Evolutionary conservation across 345 rosid genomes (phyloP).

Genomic region (Arabis hirsuta): DNA sequence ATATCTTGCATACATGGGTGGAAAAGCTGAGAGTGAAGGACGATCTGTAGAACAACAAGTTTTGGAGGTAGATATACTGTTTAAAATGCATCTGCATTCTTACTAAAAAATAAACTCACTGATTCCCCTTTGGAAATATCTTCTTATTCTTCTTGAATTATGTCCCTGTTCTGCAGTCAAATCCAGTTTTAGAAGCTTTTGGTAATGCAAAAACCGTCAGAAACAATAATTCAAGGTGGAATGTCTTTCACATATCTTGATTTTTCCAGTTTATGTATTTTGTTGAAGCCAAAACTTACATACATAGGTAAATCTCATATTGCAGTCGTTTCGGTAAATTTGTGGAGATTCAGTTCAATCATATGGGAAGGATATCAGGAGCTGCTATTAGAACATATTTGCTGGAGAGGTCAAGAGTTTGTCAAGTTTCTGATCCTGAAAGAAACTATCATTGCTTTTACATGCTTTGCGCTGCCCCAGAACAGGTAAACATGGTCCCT

Average conservation of each 20-base stretch:
- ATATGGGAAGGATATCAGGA: constrained; percentile 86
- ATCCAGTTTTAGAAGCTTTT: constrained; percentile 99
- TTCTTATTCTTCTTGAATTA: constrained; percentile 26
- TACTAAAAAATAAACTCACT: constrained; percentile 16
- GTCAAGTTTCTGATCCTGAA: constrained; percentile 99
- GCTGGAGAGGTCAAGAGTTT: constrained; percentile 96
- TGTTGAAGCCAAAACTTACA: constrained; percentile 18
- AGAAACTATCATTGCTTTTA: constrained; percentile 99
- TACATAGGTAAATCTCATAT: constrained; percentile 38
- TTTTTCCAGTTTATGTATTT: constrained; percentile 27
- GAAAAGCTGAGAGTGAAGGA: constrained; percentile 76
- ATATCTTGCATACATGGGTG: constrained; percentile 98
- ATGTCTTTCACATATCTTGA: constrained; percentile 9
- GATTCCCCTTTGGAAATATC: constrained; percentile 14
- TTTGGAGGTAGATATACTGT: constrained; percentile 69
- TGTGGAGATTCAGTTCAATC: constrained; percentile 93
- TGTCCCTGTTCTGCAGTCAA: constrained; percentile 64
- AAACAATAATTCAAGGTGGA: constrained; percentile 94
- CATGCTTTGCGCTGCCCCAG: constrained; percentile 97
- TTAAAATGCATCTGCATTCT: constrained; percentile 6
- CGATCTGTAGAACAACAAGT: constrained; percentile 94
- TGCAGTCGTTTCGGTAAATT: constrained; percentile 98
- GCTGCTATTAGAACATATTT: constrained; percentile 97
- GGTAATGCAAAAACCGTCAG: constrained; percentile 98
- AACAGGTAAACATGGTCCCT: constrained; percentile 59